A percentile compares a stretch with the other conserved stretches of the same genome.
These are phyloP conservation scores for Mycena galericulata DNA, from an alignment of 768 basidiomycete genomes.

Conservation along the genomic window DNA sequence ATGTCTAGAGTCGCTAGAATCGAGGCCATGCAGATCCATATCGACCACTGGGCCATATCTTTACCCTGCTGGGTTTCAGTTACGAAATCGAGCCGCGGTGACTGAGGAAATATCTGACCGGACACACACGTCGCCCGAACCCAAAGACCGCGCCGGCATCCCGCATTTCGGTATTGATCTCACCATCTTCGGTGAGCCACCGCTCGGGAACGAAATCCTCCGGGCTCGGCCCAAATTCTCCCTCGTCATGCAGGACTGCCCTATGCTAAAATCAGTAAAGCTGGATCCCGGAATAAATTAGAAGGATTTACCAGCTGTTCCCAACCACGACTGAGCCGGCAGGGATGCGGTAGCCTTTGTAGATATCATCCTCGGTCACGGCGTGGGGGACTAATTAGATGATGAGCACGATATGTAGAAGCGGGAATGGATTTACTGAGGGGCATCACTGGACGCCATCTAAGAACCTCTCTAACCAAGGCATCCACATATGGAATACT, in stretches of 20 bases:
- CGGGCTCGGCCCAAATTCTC: not conserved
- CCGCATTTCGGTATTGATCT: not conserved
- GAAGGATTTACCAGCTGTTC: not conserved
- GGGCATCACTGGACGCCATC: conserved; percentile 37
- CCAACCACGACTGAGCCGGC: not conserved
- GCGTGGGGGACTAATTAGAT: conserved; percentile 2
- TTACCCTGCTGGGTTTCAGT: not conserved
- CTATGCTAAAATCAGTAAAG: not conserved
- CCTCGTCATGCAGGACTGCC: not conserved
- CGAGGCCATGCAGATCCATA: not conserved
- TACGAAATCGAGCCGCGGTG: not conserved
- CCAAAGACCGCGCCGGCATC: not conserved
- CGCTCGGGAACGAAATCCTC: not conserved
- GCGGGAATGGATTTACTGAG: conserved; percentile 14
- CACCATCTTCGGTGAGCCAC: not conserved
- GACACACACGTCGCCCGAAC: not conserved
- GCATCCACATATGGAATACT: conserved; percentile 41
- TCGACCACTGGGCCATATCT: conserved; percentile 16
- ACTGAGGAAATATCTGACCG: not conserved
- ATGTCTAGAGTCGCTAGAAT: not conserved
- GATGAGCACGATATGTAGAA: too few species aligned
- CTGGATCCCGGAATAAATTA: not conserved
- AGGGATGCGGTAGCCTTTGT: not conserved
- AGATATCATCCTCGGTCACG: not conserved
- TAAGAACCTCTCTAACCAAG: conserved; percentile 38